Evolutionary conservation across 495 filamentous ascomycete species (phyloP).

Genomic region (Cercophora newfieldiana): DNA sequence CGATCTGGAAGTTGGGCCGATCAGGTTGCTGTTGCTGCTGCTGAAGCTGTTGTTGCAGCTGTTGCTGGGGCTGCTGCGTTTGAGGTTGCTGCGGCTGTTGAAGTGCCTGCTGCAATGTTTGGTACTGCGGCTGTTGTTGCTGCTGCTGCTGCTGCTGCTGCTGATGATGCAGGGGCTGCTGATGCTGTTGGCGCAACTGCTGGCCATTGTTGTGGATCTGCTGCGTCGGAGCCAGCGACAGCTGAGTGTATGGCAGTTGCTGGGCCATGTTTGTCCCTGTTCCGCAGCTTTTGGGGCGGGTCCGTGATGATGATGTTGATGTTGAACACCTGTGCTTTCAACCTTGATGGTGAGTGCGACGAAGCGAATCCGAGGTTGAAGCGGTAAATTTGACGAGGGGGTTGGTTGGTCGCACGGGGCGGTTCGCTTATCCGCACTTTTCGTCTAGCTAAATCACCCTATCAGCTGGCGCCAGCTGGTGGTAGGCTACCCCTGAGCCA

Average conservation of each 20-base stretch:
- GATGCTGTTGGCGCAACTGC: not conserved
- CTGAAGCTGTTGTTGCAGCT: constrained; percentile 18
- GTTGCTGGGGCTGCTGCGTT: constrained; percentile 16
- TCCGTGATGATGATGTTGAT: not conserved
- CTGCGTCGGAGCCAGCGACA: not conserved
- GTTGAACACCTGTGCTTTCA: not conserved
- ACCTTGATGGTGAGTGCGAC: not conserved
- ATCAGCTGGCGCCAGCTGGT: not conserved
- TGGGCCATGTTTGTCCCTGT: not conserved
- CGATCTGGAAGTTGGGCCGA: constrained; percentile 37
- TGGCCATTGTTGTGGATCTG: not conserved
- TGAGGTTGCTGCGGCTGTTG: constrained; percentile 10
- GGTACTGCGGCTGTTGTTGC: not conserved
- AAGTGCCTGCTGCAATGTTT: not conserved
- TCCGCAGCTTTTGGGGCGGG: not conserved
- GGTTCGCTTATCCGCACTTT: not conserved
- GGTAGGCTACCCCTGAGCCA: too few relatives aligned
- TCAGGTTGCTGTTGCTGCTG: constrained; percentile 15
- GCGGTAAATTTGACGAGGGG: not conserved
- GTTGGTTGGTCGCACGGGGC: not conserved
- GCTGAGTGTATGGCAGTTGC: not conserved
- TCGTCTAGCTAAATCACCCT: not conserved
- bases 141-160: constrained; percentile 18
- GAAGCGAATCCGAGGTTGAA: not conserved
- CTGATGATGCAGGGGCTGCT: not conserved